A percentile compares a stretch with the other conserved stretches of the same genome.
Conservation (phyloP, 108 stramenopile species). For the Fragilariopsis cylindrus region DNA sequence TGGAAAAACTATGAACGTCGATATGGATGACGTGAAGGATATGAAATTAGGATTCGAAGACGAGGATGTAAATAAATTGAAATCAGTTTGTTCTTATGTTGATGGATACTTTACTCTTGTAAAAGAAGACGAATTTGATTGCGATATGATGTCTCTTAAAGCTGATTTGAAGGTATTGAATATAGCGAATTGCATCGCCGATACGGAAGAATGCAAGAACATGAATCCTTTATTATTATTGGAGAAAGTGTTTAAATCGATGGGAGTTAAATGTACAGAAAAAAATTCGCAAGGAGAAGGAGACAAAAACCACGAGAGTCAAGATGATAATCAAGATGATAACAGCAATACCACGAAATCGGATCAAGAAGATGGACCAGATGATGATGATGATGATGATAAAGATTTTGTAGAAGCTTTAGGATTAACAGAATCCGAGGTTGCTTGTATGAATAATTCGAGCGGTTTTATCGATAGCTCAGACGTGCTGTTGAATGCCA, state of each 20-base stretch:
- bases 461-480: conserved; percentile 3
- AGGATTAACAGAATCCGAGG: neutral
- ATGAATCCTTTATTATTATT: neutral
- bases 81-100: neutral
- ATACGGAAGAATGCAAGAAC: conserved; percentile 9
- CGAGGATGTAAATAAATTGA: neutral
- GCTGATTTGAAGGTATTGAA: neutral
- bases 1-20: neutral
- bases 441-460: conserved; percentile 7
- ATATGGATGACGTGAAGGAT: neutral
- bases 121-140: neutral
- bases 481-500: neutral
- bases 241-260: neutral
- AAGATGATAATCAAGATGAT: neutral
- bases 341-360: neutral
- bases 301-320: neutral
- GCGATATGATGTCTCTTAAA: neutral
- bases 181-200: conserved; percentile 9
- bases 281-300: neutral
- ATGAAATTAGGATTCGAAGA: conserved; percentile 12
- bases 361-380: neutral
- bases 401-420: neutral
- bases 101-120: conserved; percentile 9
- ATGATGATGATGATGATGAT: neutral
- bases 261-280: conserved; percentile 3